These are phyloP conservation scores for Chrysosporium keratinophilum DNA, from an alignment of 2,329 filamentous ascomycete species.

Conservation along the genomic window DNA sequence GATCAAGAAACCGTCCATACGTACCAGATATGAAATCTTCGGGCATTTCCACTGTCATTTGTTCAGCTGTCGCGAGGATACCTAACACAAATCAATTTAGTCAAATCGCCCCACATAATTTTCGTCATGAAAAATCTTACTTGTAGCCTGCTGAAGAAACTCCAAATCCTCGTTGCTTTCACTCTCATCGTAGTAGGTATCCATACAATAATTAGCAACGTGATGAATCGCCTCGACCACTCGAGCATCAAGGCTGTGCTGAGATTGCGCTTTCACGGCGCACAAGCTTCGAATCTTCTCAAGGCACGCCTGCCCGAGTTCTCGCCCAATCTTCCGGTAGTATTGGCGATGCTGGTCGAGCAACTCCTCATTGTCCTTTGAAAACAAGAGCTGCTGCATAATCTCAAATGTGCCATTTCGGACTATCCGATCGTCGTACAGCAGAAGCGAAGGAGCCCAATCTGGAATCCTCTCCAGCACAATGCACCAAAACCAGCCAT, in stretches of 20 bases:
- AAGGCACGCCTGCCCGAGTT: conserved; percentile 25
- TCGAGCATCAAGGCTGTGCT: conserved; percentile 26
- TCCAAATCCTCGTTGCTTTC: conserved; percentile 29
- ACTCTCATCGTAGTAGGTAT: conserved; percentile 27
- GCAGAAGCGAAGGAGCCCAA: conserved; percentile 45
- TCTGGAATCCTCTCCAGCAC: conserved; percentile 35
- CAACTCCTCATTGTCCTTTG: conserved; percentile 24
- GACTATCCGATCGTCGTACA: conserved; percentile 40
- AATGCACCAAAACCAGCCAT: conserved; percentile 27
- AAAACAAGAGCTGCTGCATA: conserved; percentile 36
- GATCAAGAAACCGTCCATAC: conserved; percentile 14
- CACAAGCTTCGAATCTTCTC: conserved; percentile 28
- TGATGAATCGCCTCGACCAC: conserved; percentile 29
- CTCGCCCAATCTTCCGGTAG: conserved; percentile 24
- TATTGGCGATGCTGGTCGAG: conserved; percentile 23
- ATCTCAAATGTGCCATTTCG: conserved; percentile 38
- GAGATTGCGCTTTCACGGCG: conserved; percentile 18
- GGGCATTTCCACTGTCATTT: conserved; percentile 29
- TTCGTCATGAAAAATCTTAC: conserved; percentile 20
- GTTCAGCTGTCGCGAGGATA: conserved; percentile 26
- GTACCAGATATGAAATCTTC: conserved; percentile 35
- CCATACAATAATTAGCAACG: conserved; percentile 32
- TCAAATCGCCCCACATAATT: neutral
- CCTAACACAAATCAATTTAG: conserved; percentile 20
- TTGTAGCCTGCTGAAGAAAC: conserved; percentile 26